Percentiles rank a stretch among this genome's conserved stretches.
phyloP scores from a whole-genome alignment of 345 rosid genomes.

The Bruguiera parviflora region DNA sequence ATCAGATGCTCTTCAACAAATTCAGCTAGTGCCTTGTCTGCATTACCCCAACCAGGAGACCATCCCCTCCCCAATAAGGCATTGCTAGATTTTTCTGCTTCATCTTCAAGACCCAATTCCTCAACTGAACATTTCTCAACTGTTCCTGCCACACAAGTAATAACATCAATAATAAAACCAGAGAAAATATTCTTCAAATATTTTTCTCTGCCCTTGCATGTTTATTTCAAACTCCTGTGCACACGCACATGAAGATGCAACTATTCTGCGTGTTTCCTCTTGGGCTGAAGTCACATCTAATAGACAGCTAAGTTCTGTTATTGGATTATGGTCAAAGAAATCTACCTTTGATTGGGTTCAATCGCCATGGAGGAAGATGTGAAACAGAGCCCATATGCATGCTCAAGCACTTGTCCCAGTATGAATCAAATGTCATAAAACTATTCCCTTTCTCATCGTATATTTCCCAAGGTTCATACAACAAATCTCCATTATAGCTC shows the following conservation, averaged over 20 bases:
- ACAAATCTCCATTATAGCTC: constrained; percentile 81
- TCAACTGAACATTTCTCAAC: constrained; percentile 60
- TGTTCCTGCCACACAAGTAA: constrained; percentile 36
- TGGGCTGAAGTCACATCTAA: too few species aligned
- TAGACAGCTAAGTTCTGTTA: too few species aligned
- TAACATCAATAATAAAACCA: neutral
- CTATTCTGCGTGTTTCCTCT: too few species aligned
- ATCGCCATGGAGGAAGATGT: constrained; percentile 68
- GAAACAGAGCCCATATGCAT: constrained; percentile 60
- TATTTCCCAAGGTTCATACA: constrained; percentile 94
- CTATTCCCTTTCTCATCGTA: constrained; percentile 62
- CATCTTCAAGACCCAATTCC: constrained; percentile 74
- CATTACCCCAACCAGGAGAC: constrained; percentile 96
- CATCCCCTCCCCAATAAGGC: constrained; percentile 83
- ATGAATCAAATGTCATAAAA: constrained; percentile 61
- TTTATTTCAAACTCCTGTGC: too few species aligned
- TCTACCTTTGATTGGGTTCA: constrained; percentile 63
- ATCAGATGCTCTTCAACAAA: constrained; percentile 61
- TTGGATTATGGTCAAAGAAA: neutral
- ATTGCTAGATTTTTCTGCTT: constrained; percentile 78
- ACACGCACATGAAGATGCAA: too few species aligned
- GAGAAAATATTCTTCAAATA: neutral
- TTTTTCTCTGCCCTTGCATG: constrained; percentile 5
- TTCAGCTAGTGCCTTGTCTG: constrained; percentile 60
- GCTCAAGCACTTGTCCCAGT: constrained; percentile 71